Conservation (phyloP, 768 basidiomycete genomes). For the Chalciporus chontae region DNA sequence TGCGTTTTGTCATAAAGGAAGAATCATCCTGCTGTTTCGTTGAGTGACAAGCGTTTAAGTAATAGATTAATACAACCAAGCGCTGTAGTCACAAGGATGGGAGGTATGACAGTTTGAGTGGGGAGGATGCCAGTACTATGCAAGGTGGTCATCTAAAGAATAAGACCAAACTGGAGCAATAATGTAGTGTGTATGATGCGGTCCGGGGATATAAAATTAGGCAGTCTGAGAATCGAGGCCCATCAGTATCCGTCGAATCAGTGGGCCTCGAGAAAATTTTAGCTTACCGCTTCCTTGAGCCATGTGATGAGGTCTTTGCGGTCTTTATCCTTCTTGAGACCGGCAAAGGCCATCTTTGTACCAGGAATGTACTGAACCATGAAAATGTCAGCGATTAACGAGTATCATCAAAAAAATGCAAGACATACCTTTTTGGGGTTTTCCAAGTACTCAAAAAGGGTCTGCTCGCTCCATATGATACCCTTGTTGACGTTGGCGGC, state of each 20-base stretch:
- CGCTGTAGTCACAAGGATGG: not conserved
- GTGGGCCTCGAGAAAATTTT: not conserved
- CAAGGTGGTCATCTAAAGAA: slow-evolving; percentile 34
- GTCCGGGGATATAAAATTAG: slow-evolving; percentile 18
- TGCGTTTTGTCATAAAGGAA: not conserved
- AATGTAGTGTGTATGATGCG: slow-evolving; percentile 21
- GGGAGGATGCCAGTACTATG: slow-evolving; percentile 24
- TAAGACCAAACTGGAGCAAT: slow-evolving; percentile 26
- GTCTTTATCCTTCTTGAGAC: slow-evolving; percentile 98
- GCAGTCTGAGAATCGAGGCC: slow-evolving; percentile 17
- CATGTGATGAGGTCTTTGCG: slow-evolving; percentile 89
- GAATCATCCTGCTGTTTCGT: not conserved
- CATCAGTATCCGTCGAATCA: not conserved
- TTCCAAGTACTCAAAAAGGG: slow-evolving; percentile 94
- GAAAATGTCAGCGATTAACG: not conserved
- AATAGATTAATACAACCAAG: not conserved
- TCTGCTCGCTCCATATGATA: slow-evolving; percentile 78
- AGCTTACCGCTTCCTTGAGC: slow-evolving; percentile 70
- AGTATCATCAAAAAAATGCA: not conserved
- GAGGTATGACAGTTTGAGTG: slow-evolving; percentile 28
- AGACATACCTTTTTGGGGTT: slow-evolving; percentile 89
- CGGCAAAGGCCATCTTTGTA: slow-evolving; percentile 98
- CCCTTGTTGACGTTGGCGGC: slow-evolving; percentile 96
- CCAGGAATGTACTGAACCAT: slow-evolving; percentile 82
- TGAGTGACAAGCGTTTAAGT: not conserved